Evolutionary conservation across 352 stramenopile genomes (phyloP).

Genomic region (Phytophthora fragariae): DNA sequence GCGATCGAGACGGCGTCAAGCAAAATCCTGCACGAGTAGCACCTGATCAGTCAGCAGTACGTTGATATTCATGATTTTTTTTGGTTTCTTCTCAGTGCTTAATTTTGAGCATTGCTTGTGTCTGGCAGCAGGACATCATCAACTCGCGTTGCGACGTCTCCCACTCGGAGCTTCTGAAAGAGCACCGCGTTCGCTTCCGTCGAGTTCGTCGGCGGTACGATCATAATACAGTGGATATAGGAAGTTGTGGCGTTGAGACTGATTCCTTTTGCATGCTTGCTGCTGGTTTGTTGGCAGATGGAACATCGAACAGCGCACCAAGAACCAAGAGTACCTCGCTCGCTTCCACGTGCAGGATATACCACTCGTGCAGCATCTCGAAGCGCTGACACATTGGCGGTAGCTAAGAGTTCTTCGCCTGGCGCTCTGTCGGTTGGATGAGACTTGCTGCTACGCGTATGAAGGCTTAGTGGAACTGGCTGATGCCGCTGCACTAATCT

Average conservation of each 20-base stretch:
- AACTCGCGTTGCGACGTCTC: slow-evolving; percentile 71
- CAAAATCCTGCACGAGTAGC: slow-evolving; percentile 3
- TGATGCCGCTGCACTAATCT: slow-evolving; percentile 8
- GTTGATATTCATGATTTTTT: neutral
- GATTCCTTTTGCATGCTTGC: slow-evolving; percentile 10
- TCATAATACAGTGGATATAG: neutral
- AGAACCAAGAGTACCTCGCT: slow-evolving; percentile 60
- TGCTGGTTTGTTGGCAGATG: slow-evolving; percentile 42
- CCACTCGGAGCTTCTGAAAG: slow-evolving; percentile 67
- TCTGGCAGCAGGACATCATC: slow-evolving; percentile 59
- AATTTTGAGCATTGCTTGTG: slow-evolving; percentile 5
- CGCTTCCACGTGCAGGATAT: slow-evolving; percentile 73
- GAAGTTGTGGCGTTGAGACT: slow-evolving; percentile 5
- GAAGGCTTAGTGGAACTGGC: neutral
- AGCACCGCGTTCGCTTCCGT: slow-evolving; percentile 72
- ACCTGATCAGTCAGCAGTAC: slow-evolving; percentile 15
- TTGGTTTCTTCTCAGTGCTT: neutral
- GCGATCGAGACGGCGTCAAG: slow-evolving; percentile 21
- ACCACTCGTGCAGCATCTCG: slow-evolving; percentile 68
- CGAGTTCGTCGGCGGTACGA: slow-evolving; percentile 58
- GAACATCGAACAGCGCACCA: slow-evolving; percentile 57
- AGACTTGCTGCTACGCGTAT: neutral
- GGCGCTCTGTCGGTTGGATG: neutral
- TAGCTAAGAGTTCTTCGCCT: slow-evolving; percentile 22
- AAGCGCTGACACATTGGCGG: slow-evolving; percentile 47